Conservation (phyloP, 331 rosid species). For the Prunus yedoensis region DNA sequence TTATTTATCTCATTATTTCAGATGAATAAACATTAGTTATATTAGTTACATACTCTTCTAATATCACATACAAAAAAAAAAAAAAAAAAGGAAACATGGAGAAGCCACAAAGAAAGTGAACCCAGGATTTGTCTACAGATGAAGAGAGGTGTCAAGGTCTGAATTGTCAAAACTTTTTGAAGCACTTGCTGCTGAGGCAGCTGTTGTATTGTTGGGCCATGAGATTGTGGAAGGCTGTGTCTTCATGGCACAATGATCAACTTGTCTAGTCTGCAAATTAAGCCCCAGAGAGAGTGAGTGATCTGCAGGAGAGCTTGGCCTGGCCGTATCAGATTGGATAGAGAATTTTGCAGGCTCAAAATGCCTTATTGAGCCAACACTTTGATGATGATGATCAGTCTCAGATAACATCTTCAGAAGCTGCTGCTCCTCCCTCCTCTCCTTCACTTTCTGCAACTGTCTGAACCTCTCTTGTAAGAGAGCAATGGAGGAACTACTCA, state of each 20-base stretch:
- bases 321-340: slow-evolving; percentile 31
- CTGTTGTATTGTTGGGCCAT: slow-evolving; percentile 30
- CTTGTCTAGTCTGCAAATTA: slow-evolving; percentile 37
- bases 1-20: slow-evolving; percentile 6
- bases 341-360: slow-evolving; percentile 25
- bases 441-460: slow-evolving; percentile 84
- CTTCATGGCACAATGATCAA: slow-evolving; percentile 26
- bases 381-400: slow-evolving; percentile 10
- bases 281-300: slow-evolving; percentile 68
- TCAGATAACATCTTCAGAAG: slow-evolving; percentile 47
- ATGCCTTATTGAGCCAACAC: slow-evolving; percentile 29
- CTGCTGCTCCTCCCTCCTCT: slow-evolving; percentile 78
- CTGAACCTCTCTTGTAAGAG: slow-evolving; percentile 93
- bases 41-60: slow-evolving; percentile 21
- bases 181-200: slow-evolving; percentile 34
- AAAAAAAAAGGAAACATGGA: slow-evolving; percentile 11
- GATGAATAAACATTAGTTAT: slow-evolving; percentile 12
- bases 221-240: slow-evolving; percentile 24
- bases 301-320: slow-evolving; percentile 23
- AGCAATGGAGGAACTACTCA: slow-evolving; percentile 74
- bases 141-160: slow-evolving; percentile 92
- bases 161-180: slow-evolving; percentile 56
- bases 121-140: slow-evolving; percentile 51
- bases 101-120: slow-evolving; percentile 14
- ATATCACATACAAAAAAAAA: slow-evolving; percentile 9